These are phyloP conservation scores for Nepenthes mirabilis DNA, from an alignment of 148 eudicot genomes.

Conservation along the genomic window DNA sequence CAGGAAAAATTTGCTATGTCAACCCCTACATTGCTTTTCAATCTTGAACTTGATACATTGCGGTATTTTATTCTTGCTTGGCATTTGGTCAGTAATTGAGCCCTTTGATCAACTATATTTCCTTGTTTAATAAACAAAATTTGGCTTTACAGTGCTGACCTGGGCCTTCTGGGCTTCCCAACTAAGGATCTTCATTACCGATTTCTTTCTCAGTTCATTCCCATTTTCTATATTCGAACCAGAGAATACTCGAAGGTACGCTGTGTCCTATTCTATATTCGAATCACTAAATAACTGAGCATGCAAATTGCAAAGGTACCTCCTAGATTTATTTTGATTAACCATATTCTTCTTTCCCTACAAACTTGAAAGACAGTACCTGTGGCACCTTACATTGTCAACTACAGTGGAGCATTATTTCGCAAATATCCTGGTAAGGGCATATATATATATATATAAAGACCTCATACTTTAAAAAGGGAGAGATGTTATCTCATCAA, in stretches of 20 bases:
- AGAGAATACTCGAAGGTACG: conserved; percentile 96
- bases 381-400: conserved; percentile 89
- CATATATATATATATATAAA: not conserved
- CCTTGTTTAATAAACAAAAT: conserved; percentile 1
- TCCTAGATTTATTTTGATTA: conserved; percentile 2
- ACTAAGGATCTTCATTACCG: conserved; percentile 81
- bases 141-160: conserved; percentile 63
- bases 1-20: conserved; percentile 86
- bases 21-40: conserved; percentile 81
- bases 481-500: not conserved
- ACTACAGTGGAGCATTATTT: conserved; percentile 89
- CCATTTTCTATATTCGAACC: conserved; percentile 81
- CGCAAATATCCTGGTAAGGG: conserved; percentile 94
- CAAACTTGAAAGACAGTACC: conserved; percentile 72
- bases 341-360: conserved; percentile 4
- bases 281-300: not conserved
- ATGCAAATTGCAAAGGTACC: not conserved
- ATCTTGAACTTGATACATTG: conserved; percentile 92
- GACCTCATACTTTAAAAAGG: not conserved
- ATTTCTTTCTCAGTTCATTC: conserved; percentile 87
- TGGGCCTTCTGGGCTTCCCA: conserved; percentile 93
- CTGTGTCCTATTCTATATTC: conserved; percentile 1
- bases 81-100: not conserved
- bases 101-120: conserved; percentile 6
- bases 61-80: conserved; percentile 37